Evolutionary conservation across 164 flowering plant species (phyloP).

Genomic region (Vitis riparia): DNA sequence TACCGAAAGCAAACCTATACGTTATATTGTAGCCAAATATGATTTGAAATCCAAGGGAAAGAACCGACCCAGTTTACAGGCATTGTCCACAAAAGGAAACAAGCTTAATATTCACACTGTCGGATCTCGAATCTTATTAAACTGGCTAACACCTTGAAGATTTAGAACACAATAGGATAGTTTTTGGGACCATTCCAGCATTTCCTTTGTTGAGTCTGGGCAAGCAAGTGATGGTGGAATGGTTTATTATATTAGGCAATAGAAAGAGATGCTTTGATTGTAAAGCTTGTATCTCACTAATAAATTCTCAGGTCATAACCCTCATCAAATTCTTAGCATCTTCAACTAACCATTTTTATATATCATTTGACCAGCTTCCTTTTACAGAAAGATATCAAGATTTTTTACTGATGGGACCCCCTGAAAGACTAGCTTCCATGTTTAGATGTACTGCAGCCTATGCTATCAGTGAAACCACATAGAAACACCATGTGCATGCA

Average conservation of each 20-base stretch:
- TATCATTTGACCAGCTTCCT: constrained; percentile 3
- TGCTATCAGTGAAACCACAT: background rate
- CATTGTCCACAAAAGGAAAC: background rate
- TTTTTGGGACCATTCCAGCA: background rate
- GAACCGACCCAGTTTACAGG: background rate
- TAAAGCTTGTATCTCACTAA: background rate
- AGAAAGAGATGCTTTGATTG: constrained; percentile 1
- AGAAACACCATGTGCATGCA: background rate
- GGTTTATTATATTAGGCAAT: too few relatives aligned
- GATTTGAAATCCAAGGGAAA: background rate
- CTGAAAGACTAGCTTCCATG: background rate
- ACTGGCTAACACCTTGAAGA: background rate
- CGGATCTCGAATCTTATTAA: background rate
- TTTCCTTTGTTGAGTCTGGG: too few relatives aligned
- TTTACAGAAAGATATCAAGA: background rate
- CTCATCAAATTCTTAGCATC: constrained; percentile 6
- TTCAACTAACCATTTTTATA: background rate
- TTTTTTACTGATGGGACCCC: background rate
- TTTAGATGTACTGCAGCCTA: background rate
- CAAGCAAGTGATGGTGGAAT: too few relatives aligned
- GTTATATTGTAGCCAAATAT: too few relatives aligned
- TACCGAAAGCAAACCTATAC: too few relatives aligned
- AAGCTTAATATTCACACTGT: background rate
- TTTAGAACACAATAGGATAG: background rate
- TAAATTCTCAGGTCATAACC: constrained; percentile 1